Evolutionary conservation across 176 grass and related monocot species (phyloP).

Genomic region (Olyra latifolia): DNA sequence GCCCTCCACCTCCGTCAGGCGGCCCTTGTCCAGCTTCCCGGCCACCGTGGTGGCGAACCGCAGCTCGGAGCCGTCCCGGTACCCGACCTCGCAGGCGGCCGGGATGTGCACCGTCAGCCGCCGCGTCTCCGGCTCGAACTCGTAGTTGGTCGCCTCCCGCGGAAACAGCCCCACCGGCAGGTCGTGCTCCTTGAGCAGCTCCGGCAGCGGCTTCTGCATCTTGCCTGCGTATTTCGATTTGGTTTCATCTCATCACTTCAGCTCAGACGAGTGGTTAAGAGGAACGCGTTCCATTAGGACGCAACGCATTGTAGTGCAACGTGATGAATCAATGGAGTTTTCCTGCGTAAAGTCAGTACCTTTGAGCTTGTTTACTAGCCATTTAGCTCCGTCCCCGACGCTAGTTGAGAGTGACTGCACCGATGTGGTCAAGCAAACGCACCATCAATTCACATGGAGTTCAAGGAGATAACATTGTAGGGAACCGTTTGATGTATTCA

Average conservation of each 20-base stretch:
- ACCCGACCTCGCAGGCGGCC: slow-evolving; percentile 76
- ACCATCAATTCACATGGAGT: background rate
- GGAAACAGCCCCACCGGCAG: slow-evolving; percentile 79
- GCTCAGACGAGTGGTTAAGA: background rate
- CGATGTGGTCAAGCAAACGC: background rate
- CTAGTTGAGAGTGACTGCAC: slow-evolving; percentile 80
- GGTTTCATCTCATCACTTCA: background rate
- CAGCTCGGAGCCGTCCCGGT: slow-evolving; percentile 82
- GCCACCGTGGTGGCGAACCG: slow-evolving; percentile 65
- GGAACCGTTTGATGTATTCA: too few relatives aligned
- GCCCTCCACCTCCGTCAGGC: slow-evolving; percentile 65
- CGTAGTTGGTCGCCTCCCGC: slow-evolving; percentile 83
- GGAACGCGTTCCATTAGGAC: background rate
- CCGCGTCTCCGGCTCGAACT: slow-evolving; percentile 67
- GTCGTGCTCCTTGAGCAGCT: slow-evolving; percentile 79
- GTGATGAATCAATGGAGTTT: background rate
- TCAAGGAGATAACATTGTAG: background rate
- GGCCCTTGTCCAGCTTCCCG: slow-evolving; percentile 62
- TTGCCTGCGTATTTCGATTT: slow-evolving; percentile 42
- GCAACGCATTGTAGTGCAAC: too few relatives aligned
- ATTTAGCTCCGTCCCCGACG: slow-evolving; percentile 76
- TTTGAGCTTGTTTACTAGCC: slow-evolving; percentile 95
- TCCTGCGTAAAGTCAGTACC: slow-evolving; percentile 22
- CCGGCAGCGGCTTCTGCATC: slow-evolving; percentile 89
- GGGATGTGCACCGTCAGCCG: slow-evolving; percentile 85